Conservation (phyloP, 441 rosid species). For the Populus hybrid region DNA sequence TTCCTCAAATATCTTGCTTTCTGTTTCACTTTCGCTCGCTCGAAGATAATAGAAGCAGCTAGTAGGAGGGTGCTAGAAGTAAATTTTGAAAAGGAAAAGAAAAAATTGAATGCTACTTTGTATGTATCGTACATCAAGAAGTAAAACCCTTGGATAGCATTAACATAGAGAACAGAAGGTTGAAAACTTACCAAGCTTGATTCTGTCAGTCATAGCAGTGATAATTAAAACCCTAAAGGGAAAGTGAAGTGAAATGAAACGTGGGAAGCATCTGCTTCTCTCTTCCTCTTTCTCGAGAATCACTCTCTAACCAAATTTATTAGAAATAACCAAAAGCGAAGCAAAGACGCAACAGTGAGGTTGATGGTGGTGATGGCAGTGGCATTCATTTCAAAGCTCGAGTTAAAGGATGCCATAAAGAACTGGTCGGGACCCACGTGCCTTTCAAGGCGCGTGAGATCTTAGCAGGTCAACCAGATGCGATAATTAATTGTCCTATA, state of each 20-base stretch:
- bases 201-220: conserved; percentile 6
- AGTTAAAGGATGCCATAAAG: conserved; percentile 37
- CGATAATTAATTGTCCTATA: conserved; percentile 20
- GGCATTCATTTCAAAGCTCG: conserved; percentile 32
- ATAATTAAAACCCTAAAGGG: conserved; percentile 2
- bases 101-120: not conserved
- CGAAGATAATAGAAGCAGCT: not conserved
- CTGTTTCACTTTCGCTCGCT: conserved; percentile 12
- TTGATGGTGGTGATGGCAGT: conserved; percentile 3
- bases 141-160: conserved; percentile 23
- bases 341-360: not conserved
- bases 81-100: not conserved
- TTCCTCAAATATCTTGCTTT: not conserved
- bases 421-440: conserved; percentile 31
- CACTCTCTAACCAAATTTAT: conserved; percentile 9
- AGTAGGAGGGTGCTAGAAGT: conserved; percentile 7
- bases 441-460: conserved; percentile 35
- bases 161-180: conserved; percentile 15
- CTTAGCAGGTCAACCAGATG: conserved; percentile 49
- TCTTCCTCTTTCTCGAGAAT: conserved; percentile 12
- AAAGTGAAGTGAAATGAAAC: conserved; percentile 20
- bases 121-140: conserved; percentile 12
- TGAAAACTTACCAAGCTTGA: conserved; percentile 31
- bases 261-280: conserved; percentile 1
- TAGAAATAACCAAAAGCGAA: conserved; percentile 14